Evolutionary conservation across 257 asterid genomes (phyloP), one percentile per base, ranked within the genome.

Genomic region (Galeopsis tetrahit): DNA sequence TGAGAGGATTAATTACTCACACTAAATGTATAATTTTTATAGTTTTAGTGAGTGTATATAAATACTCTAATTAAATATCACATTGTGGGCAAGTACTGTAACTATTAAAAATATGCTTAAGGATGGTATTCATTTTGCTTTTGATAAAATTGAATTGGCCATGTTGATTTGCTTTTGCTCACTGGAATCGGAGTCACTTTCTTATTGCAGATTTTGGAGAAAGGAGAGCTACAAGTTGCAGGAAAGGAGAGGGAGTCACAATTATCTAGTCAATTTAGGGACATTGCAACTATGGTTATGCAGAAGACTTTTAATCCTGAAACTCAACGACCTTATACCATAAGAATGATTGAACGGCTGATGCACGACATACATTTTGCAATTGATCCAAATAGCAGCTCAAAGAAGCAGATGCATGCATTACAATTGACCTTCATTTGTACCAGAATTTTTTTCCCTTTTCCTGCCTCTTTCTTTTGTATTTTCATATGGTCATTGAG

Each of bases 161-260:
- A n/a, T 52, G 32, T 28, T 35, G 17, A 1, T 63, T 63, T 5
- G 63, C 39, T 57, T 55, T 34, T 70, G 15, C 14, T 33, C 42
- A 10, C 61, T 60, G 58, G 56, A 39, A 39, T 13, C 13, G 63
- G 43, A 46, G 3, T 70, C 72, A 72, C 57, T 64, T 66, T 43
- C 51, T 43, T 58, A 6, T 67, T 80, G 75, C 84, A 93, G 99
- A 94, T 94, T 82, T 85, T 94, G 85, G 99, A 94, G 79, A 94
- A 88, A 79, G 99, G 99, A 40, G 99, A 94, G 78, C 88, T 94
- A 36, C 99, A 94, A 85, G 89, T 94, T 75, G 98, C 99, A 60
- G 98, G 99, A 56, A 94, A 91, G 86, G 98, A 94, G 83, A 91
- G 99, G 80, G 99, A 94, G 66, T 90, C 96, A 2, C 95, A 88